phyloP scores from a whole-genome alignment of 352 stramenopile genomes.

The Phytophthora cactorum region DNA sequence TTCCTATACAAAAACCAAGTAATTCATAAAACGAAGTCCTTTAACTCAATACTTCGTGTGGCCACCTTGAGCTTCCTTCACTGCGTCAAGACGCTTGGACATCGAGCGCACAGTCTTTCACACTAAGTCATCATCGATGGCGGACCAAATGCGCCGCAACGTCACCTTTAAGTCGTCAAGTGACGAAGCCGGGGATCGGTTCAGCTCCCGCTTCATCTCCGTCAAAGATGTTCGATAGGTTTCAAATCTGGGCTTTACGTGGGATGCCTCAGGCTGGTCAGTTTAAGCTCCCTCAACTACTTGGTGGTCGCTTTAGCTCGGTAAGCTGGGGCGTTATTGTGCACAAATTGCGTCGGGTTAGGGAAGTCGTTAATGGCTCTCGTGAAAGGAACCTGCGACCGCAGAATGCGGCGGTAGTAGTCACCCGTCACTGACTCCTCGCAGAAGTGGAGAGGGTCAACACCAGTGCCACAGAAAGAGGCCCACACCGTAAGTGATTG shows the following conservation, averaged over 20 bases:
- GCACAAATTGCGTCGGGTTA: neutral
- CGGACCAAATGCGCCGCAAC: neutral
- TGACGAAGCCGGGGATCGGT: neutral
- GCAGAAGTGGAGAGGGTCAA: neutral
- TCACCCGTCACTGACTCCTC: neutral
- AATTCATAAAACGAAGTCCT: neutral
- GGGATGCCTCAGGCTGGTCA: neutral
- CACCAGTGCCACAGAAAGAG: neutral
- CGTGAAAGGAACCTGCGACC: neutral
- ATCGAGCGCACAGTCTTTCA: neutral
- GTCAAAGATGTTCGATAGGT: neutral
- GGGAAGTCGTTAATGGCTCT: neutral
- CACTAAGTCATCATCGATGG: neutral
- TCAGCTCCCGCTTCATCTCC: slow-evolving; percentile 1
- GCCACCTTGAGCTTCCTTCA: neutral
- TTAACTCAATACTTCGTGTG: neutral
- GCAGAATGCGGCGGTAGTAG: neutral
- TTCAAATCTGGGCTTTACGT: neutral
- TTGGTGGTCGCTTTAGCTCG: neutral
- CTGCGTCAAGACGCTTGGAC: neutral
- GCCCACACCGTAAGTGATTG: neutral
- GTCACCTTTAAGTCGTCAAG: neutral
- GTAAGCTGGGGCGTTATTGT: neutral
- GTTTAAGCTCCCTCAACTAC: neutral
- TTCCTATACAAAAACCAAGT: neutral